phyloP scores from a whole-genome alignment of 1,139 yeast species.

The Candida neerlandica region DNA sequence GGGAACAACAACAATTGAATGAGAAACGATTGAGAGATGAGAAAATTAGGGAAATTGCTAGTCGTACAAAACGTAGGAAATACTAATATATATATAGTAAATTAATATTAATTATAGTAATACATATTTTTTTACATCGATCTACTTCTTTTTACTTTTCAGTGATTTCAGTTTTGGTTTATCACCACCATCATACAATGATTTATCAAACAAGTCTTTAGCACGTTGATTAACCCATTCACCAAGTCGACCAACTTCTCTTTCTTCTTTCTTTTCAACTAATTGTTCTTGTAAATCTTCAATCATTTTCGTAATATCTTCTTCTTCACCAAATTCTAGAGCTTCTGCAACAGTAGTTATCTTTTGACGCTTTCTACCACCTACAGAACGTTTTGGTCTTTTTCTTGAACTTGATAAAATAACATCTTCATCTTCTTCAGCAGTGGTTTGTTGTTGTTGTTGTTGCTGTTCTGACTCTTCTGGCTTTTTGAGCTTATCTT shows the following conservation, averaged over 20 bases:
- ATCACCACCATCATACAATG: constrained; percentile 63
- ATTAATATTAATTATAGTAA: not conserved
- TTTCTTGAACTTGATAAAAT: constrained; percentile 30
- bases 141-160: constrained; percentile 18
- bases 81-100: constrained; percentile 4
- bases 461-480: constrained; percentile 6
- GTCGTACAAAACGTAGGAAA: constrained; percentile 31
- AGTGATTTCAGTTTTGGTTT: constrained; percentile 29
- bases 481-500: constrained; percentile 10
- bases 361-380: constrained; percentile 27
- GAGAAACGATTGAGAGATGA: constrained; percentile 57
- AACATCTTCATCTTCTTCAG: constrained; percentile 22
- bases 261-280: constrained; percentile 32
- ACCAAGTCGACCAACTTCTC: constrained; percentile 48
- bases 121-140: not conserved
- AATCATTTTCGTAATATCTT: constrained; percentile 32
- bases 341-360: constrained; percentile 28
- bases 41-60: constrained; percentile 61
- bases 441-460: constrained; percentile 9
- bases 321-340: constrained; percentile 28
- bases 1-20: constrained; percentile 43
- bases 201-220: constrained; percentile 49
- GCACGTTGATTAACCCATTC: constrained; percentile 69
- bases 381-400: constrained; percentile 24
- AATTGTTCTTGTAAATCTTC: constrained; percentile 31